phyloP scores from a whole-genome alignment of 2,329 filamentous ascomycete genomes.

The Mariannaea sp. region DNA sequence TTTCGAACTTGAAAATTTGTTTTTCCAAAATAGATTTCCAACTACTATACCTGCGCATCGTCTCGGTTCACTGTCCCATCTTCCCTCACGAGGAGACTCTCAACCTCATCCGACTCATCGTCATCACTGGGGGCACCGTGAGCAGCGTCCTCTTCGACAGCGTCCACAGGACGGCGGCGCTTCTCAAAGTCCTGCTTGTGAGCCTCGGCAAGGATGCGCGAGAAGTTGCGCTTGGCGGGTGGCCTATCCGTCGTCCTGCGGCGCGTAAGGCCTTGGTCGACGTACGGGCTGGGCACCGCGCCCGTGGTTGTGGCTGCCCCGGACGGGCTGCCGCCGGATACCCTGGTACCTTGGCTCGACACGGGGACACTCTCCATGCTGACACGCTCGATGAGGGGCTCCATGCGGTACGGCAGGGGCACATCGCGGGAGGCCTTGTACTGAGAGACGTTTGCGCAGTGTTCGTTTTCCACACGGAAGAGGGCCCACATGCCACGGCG shows the following conservation, averaged over 20 bases:
- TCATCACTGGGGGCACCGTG: slow-evolving; percentile 42
- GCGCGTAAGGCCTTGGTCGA: slow-evolving; percentile 35
- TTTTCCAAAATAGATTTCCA: no score
- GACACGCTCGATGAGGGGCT: slow-evolving; percentile 50
- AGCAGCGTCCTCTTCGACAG: slow-evolving; percentile 30
- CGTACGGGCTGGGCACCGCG: slow-evolving; percentile 24
- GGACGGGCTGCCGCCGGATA: slow-evolving; percentile 15
- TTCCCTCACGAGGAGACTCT: slow-evolving; percentile 38
- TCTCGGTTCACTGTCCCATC: slow-evolving; percentile 18
- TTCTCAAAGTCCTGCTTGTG: slow-evolving; percentile 94
- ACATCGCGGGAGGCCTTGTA: slow-evolving; percentile 90
- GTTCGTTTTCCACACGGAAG: slow-evolving; percentile 96
- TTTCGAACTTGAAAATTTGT: no score
- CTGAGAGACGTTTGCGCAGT: slow-evolving; percentile 87
- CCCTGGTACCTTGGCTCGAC: slow-evolving; percentile 16
- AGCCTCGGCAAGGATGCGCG: slow-evolving; percentile 76
- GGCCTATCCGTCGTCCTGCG: slow-evolving; percentile 42
- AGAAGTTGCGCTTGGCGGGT: slow-evolving; percentile 43
- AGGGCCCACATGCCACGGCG: slow-evolving; percentile 89
- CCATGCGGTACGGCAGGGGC: slow-evolving; percentile 77
- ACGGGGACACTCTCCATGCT: slow-evolving; percentile 42
- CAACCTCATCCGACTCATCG: slow-evolving; percentile 32
- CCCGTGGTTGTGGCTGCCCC: slow-evolving; percentile 23
- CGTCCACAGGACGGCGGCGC: slow-evolving; percentile 55
- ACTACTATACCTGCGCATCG: not conserved